Conservation (phyloP, 805 yeast species). For the Lipomyces kockii region DNA sequence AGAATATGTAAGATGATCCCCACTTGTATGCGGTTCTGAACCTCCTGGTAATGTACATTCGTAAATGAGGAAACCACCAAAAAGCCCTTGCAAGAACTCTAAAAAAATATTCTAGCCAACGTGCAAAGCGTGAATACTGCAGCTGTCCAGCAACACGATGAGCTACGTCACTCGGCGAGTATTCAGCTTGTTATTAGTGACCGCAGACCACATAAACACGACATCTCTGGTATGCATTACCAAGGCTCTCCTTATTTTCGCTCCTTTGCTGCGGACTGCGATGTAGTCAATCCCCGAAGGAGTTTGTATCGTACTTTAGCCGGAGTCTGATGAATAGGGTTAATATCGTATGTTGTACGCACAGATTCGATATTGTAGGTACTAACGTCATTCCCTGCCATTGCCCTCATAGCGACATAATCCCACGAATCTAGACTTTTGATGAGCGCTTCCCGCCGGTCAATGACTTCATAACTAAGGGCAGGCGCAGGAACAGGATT, state of each 20-base stretch:
- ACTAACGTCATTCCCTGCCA: constrained; percentile 30
- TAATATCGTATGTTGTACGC: not conserved
- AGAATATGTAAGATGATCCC: not conserved
- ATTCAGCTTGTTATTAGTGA: not conserved
- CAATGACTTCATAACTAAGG: constrained; percentile 30
- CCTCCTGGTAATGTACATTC: not conserved
- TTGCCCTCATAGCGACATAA: constrained; percentile 25
- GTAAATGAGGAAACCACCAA: not conserved
- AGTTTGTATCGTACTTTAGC: constrained; percentile 24
- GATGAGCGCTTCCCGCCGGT: constrained; percentile 32
- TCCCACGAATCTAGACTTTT: constrained; percentile 31
- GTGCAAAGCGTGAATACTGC: no score
- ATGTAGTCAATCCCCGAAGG: constrained; percentile 13
- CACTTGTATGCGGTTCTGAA: not conserved
- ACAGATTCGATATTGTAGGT: not conserved
- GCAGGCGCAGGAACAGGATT: constrained; percentile 12
- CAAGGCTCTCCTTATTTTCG: not conserved
- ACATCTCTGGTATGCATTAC: not conserved
- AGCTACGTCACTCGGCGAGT: not conserved
- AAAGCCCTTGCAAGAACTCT: not conserved
- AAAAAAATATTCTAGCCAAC: no score
- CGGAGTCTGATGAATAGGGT: constrained; percentile 18
- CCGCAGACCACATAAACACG: not conserved
- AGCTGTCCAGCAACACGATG: not conserved
- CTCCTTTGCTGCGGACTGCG: not conserved